phyloP scores from a whole-genome alignment of 2,329 filamentous ascomycete genomes.

The Lasiodiplodia hormozganensis region DNA sequence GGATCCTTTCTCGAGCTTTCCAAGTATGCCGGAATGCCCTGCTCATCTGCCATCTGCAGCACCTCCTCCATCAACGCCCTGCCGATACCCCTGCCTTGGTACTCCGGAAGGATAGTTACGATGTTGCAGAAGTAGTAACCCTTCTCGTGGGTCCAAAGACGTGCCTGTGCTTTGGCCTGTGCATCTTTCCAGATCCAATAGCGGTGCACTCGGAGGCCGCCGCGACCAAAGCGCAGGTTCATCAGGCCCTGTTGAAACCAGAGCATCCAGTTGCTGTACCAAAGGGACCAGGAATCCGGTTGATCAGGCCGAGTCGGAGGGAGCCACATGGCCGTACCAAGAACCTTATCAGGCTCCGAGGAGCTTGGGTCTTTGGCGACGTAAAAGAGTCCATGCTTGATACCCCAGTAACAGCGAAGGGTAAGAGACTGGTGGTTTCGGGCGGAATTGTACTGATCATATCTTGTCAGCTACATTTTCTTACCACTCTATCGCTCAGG shows the following conservation, averaged over 20 bases:
- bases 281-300: slow-evolving; percentile 66
- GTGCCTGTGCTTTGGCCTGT: slow-evolving; percentile 66
- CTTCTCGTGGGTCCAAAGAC: slow-evolving; percentile 68
- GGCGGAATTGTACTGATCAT: slow-evolving; percentile 61
- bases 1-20: slow-evolving; percentile 73
- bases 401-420: slow-evolving; percentile 73
- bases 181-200: slow-evolving; percentile 77
- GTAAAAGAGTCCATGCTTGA: slow-evolving; percentile 72
- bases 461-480: not conserved
- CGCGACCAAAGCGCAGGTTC: slow-evolving; percentile 72
- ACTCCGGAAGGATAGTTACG: slow-evolving; percentile 70
- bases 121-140: slow-evolving; percentile 83
- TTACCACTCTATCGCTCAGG: not conserved
- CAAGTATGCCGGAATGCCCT: slow-evolving; percentile 71
- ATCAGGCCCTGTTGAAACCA: slow-evolving; percentile 70
- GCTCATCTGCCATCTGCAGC: slow-evolving; percentile 67
- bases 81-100: slow-evolving; percentile 72
- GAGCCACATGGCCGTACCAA: slow-evolving; percentile 78
- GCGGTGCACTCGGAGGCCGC: slow-evolving; percentile 70
- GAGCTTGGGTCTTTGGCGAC: slow-evolving; percentile 67
- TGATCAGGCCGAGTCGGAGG: slow-evolving; percentile 59
- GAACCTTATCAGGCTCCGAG: slow-evolving; percentile 54
- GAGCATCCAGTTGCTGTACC: slow-evolving; percentile 69
- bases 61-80: slow-evolving; percentile 69
- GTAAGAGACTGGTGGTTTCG: slow-evolving; percentile 69